Evolutionary conservation across 768 basidiomycete genomes (phyloP).

Genomic region (Lyophyllum semitale): DNA sequence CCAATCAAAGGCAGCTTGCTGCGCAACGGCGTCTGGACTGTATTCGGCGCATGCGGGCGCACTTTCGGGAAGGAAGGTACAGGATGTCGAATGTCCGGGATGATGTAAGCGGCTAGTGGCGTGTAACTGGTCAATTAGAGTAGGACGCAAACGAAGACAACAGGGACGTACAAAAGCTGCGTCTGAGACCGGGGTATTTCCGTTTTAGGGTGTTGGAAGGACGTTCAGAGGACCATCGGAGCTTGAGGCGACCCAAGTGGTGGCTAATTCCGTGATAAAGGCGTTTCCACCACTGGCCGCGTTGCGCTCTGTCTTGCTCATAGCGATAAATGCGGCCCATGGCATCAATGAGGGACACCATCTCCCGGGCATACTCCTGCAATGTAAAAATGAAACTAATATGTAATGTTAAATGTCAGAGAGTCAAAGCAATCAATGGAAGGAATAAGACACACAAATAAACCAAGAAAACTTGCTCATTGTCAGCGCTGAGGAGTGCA

Average conservation of each 20-base stretch:
- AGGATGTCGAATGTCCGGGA: slow-evolving; percentile 46
- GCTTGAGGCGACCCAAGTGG: not conserved
- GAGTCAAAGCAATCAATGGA: not conserved
- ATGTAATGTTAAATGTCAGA: slow-evolving; percentile 2
- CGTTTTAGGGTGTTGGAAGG: not conserved
- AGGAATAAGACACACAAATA: slow-evolving; percentile 73
- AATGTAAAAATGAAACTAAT: slow-evolving; percentile 92
- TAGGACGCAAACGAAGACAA: not conserved
- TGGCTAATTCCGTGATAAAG: slow-evolving; percentile 24
- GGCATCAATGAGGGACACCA: slow-evolving; percentile 79
- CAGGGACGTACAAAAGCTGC: slow-evolving; percentile 41
- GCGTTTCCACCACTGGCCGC: slow-evolving; percentile 40
- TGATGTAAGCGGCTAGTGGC: slow-evolving; percentile 51
- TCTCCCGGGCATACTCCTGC: slow-evolving; percentile 89
- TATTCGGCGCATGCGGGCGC: slow-evolving; percentile 81
- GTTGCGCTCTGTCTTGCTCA: slow-evolving; percentile 49
- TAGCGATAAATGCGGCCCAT: slow-evolving; percentile 77
- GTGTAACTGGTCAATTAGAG: not conserved
- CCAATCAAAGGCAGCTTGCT: slow-evolving; percentile 61
- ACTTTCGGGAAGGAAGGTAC: slow-evolving; percentile 80
- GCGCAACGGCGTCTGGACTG: slow-evolving; percentile 75
- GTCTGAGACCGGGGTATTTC: slow-evolving; percentile 14
- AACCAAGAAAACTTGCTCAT: slow-evolving; percentile 84
- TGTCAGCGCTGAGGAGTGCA: slow-evolving; percentile 48
- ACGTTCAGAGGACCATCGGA: not conserved